Evolutionary conservation across 2,329 filamentous ascomycete species (phyloP).

Genomic region (Passalora sequoiae): DNA sequence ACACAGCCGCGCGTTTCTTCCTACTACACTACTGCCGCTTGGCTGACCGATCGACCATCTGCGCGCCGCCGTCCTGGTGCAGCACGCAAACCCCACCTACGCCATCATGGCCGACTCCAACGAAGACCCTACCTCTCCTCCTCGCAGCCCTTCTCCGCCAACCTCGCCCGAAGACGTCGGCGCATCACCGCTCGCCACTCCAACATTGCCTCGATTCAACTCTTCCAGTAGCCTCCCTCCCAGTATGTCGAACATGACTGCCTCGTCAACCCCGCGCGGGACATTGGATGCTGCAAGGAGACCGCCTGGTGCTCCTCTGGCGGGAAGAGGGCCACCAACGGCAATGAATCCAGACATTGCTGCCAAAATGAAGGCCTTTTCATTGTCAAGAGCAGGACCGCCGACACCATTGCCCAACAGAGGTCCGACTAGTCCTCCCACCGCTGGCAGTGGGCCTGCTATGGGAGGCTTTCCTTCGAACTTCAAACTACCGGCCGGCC

Average conservation of each 20-base stretch:
- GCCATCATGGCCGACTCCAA: conserved; percentile 15
- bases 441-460: conserved; percentile 19
- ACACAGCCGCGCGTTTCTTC: background rate
- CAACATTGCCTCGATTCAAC: conserved; percentile 8
- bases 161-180: conserved; percentile 22
- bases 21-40: no score
- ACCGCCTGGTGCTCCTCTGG: conserved; percentile 42
- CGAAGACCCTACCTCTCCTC: conserved; percentile 13
- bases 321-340: conserved; percentile 46
- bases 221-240: conserved; percentile 33
- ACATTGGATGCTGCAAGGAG: conserved; percentile 65
- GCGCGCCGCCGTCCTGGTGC: background rate
- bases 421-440: conserved; percentile 15
- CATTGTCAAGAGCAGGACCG: conserved; percentile 58
- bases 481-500: conserved; percentile 40
- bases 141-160: conserved; percentile 27
- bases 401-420: conserved; percentile 25
- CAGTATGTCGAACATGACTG: conserved; percentile 57
- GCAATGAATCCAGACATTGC: conserved; percentile 53
- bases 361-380: conserved; percentile 65
- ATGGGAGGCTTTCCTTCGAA: conserved; percentile 40
- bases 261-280: conserved; percentile 79
- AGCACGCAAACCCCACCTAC: background rate
- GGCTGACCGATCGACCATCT: background rate
- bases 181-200: conserved; percentile 17